Evolutionary conservation across 768 basidiomycete species (phyloP), one percentile per base, ranked within the genome.

Genomic region (Gelatoporia subvermispora): DNA sequence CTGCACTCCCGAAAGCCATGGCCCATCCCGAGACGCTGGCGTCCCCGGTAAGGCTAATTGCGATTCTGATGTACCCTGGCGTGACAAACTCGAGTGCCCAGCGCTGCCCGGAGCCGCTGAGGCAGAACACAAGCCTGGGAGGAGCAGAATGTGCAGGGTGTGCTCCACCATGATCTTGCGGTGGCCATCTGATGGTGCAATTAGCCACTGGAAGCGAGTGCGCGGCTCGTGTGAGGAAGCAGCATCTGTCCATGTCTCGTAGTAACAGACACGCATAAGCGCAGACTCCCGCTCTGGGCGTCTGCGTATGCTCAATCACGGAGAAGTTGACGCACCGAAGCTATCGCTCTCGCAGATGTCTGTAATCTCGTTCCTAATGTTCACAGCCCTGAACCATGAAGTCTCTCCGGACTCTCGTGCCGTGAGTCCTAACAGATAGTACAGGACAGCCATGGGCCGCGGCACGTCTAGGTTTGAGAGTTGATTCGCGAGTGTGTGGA

Each of bases 331-430:
- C 74, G 47, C 58, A 87, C 88, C 88, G 60, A 88, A 91, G 54
- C 79, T 84, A 57, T 90, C 88, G 60, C 75, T 84, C 66, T 90
- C 88, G 57, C 78, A 84, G 41, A 88, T 71, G 53, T 89, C 85
- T 34, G 78, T 77, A 35, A 89, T 71, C 56, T 89, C 85, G 3
- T 78, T 82, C 88, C 88, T 90, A 35, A 84, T 74, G 24, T 81
- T 76, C 47, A 86, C 51, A 4, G 76, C 82, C 53, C 75, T 79
- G 62, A 88, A 85, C 64, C 82, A 76, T 15, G 76, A 66, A 31
- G 64, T 66, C 5, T 68, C 69, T 45, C 60, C 54, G 35, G 52
- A 42, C 17, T 45, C 34, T 24, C 66, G 37, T 71, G 67, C 63
- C 43, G 63, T 60, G 4, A 78, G 54, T 10, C 78, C 73, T 53